phyloP scores from a whole-genome alignment of 2,329 filamentous ascomycete genomes.

The Aspergillus awamori region DNA sequence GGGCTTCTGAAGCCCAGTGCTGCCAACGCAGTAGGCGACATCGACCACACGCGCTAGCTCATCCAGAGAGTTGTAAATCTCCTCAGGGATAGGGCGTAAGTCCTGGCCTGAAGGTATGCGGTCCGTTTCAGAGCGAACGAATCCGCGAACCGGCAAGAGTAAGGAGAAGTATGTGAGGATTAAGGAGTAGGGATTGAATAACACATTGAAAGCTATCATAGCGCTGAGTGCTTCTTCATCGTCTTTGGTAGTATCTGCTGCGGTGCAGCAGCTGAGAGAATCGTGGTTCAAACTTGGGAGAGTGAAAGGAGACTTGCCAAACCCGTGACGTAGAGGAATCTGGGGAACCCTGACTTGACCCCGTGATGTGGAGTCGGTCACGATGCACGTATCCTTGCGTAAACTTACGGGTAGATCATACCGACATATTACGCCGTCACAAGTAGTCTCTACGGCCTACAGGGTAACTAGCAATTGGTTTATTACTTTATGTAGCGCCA shows the following conservation, averaged over 20 bases:
- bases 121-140: not conserved
- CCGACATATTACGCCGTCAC: not conserved
- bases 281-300: constrained; percentile 2
- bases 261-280: not conserved
- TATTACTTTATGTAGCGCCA: no score
- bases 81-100: constrained; percentile 52
- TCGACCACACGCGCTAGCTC: constrained; percentile 90
- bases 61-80: constrained; percentile 79
- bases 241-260: constrained; percentile 8
- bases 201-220: constrained; percentile 5
- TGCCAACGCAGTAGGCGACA: constrained; percentile 90
- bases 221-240: not conserved
- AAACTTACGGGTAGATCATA: not conserved
- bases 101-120: constrained; percentile 4
- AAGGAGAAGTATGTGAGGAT: constrained; percentile 3
- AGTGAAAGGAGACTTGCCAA: not conserved
- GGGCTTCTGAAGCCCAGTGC: constrained; percentile 76
- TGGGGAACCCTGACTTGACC: constrained; percentile 17
- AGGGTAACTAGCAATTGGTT: not conserved
- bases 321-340: constrained; percentile 20
- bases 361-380: not conserved
- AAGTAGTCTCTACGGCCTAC: not conserved
- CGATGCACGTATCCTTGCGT: not conserved
- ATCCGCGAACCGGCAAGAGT: constrained; percentile 3
- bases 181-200: not conserved